A percentile compares a stretch with the other conserved stretches of the same genome.
phyloP scores from a whole-genome alignment of 768 basidiomycete species.

The Collybiopsis luxurians region DNA sequence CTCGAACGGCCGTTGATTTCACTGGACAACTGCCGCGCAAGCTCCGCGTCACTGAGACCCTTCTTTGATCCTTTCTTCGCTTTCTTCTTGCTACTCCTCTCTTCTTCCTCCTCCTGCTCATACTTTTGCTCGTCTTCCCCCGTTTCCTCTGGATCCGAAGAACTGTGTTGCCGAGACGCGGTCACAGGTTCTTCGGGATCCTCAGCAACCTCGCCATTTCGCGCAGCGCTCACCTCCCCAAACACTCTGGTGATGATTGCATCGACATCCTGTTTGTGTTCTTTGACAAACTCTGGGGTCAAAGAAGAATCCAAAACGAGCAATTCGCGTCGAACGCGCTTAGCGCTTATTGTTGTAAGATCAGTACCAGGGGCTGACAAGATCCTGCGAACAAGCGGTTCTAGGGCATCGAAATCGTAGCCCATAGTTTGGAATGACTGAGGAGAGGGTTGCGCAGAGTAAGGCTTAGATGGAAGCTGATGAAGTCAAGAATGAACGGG shows the following conservation, averaged over 20 bases:
- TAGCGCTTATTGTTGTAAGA: slow-evolving; percentile 80
- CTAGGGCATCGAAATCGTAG: slow-evolving; percentile 52
- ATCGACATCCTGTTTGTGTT: slow-evolving; percentile 69
- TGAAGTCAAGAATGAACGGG: background rate
- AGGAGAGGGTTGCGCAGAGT: slow-evolving; percentile 9
- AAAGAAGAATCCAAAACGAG: slow-evolving; percentile 49
- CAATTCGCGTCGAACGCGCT: slow-evolving; percentile 80
- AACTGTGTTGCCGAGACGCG: slow-evolving; percentile 22
- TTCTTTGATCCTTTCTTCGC: slow-evolving; percentile 48
- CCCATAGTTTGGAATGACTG: slow-evolving; percentile 32
- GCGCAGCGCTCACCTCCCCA: slow-evolving; percentile 46
- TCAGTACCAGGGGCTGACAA: slow-evolving; percentile 76
- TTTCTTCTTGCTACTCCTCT: slow-evolving; percentile 35
- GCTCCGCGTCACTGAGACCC: slow-evolving; percentile 61
- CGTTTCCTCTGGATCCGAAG: slow-evolving; percentile 24
- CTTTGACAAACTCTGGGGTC: slow-evolving; percentile 59
- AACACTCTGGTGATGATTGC: slow-evolving; percentile 64
- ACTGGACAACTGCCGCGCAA: slow-evolving; percentile 67
- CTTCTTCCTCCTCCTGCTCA: slow-evolving; percentile 29
- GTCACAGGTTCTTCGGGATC: slow-evolving; percentile 24
- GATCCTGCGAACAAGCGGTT: slow-evolving; percentile 63
- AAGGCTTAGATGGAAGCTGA: slow-evolving; percentile 3
- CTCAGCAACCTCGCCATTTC: slow-evolving; percentile 30
- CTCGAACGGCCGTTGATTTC: slow-evolving; percentile 68
- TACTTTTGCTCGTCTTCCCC: slow-evolving; percentile 30